These are phyloP conservation scores for Penicillium sclerotigenum DNA, from an alignment of 2,329 filamentous ascomycete genomes.

Conservation along the genomic window DNA sequence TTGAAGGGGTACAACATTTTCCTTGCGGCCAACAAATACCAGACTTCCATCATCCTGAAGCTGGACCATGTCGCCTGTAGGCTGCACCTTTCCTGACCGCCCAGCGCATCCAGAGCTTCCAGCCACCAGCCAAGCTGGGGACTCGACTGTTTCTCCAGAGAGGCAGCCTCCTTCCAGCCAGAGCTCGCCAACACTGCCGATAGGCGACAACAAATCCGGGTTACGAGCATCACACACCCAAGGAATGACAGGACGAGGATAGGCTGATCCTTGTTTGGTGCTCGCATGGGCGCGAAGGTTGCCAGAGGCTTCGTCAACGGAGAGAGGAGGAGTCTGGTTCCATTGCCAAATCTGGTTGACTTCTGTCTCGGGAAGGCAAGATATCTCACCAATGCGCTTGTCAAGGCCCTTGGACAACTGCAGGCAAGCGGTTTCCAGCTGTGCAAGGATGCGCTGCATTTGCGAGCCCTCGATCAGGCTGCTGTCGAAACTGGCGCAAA, in stretches of 20 bases:
- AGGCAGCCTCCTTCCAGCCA: constrained; percentile 43
- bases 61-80: constrained; percentile 35
- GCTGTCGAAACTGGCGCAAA: constrained; percentile 46
- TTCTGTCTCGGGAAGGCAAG: constrained; percentile 38
- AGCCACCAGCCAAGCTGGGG: constrained; percentile 29
- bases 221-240: constrained; percentile 35
- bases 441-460: constrained; percentile 39
- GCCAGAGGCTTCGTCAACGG: constrained; percentile 28
- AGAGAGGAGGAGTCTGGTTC: constrained; percentile 40
- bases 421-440: constrained; percentile 34
- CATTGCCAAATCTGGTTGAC: constrained; percentile 45
- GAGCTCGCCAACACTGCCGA: constrained; percentile 40
- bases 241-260: constrained; percentile 33
- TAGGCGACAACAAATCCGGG: constrained; percentile 37
- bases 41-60: constrained; percentile 29
- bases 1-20: constrained; percentile 32
- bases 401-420: constrained; percentile 28
- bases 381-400: constrained; percentile 33
- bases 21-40: constrained; percentile 34
- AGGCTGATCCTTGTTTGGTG: constrained; percentile 27
- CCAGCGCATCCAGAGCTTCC: constrained; percentile 34
- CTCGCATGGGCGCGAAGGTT: constrained; percentile 21
- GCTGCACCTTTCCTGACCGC: constrained; percentile 29
- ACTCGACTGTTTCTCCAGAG: constrained; percentile 21
- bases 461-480: constrained; percentile 34